Base-by-base conservation (phyloP, 2,329 filamentous ascomycete genomes). In the Chaetomium sp. region DNA sequence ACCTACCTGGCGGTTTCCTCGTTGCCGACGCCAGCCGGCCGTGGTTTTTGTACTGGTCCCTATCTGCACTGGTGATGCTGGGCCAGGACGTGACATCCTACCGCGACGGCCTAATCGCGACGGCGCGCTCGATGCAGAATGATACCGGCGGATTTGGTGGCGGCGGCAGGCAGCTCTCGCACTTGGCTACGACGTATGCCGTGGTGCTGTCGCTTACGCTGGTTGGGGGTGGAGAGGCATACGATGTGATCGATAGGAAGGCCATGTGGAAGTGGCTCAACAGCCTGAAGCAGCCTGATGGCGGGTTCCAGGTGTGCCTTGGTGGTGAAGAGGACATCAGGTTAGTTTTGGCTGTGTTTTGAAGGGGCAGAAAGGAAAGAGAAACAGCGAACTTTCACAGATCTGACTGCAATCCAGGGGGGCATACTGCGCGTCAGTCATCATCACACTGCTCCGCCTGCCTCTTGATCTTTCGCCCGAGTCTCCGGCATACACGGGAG, bases 41-140 rank as follows among this genome's bases (percentile, higher is more conserved):
- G 8, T 99, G 94, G 94, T 81, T 96, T 66, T 79, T 96, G 61
- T 97, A 96, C 74, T 99, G 94, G 94, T 88, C 82, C 52, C 76
- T 97, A 53, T 82, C 86, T 37, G 90, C 82, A 2, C 76, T 99
- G 61, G 76, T 80, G 33, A 76, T 91, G 37, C 74, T 99, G 49
- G 91, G 89, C 48, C 83, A 91, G 67, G 89, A 96, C 68, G 76
- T 81, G 48, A 71, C 72, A 36, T 71, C 82, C 41, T 92, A 89
- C 70, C 81, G 86, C 54, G 75, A 87, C 61, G 78, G 80, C 72
- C 82, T 92, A 56, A 74, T 88, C 50, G 80, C 84, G 58, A 96
- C 91, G 6, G 85, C 94, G 50, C 79, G 78, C 48, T 83, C 89
- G 45, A 85, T 92, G 72, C 94, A 97, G 72, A 95, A 96, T 70